These are phyloP conservation scores for Kwoniella dejecticola DNA, from an alignment of 768 basidiomycete genomes.

Conservation along the genomic window DNA sequence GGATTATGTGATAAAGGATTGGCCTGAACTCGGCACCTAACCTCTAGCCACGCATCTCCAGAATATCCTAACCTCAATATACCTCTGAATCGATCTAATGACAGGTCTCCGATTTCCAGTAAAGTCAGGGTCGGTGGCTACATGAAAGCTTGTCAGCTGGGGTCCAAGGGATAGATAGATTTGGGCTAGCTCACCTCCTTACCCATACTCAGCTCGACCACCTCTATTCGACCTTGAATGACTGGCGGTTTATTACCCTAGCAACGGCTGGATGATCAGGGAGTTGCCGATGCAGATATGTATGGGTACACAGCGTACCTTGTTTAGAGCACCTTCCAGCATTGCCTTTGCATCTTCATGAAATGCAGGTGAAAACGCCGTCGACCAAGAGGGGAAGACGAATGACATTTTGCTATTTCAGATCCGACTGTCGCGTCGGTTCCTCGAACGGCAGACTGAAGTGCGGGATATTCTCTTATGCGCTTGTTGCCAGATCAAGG, in stretches of 20 bases:
- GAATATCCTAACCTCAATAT: constrained; percentile 94
- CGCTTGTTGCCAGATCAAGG: not conserved
- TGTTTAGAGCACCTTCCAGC: constrained; percentile 69
- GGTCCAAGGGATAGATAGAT: not conserved
- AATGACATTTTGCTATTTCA: constrained; percentile 56
- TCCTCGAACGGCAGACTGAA: not conserved
- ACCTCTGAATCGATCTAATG: constrained; percentile 91
- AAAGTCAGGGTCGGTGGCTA: constrained; percentile 97
- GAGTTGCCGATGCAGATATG: no score
- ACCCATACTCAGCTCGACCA: constrained; percentile 99
- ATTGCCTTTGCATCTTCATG: constrained; percentile 94
- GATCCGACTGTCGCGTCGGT: no score
- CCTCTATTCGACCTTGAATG: constrained; percentile 95
- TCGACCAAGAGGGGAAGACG: constrained; percentile 76
- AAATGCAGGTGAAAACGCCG: constrained; percentile 93
- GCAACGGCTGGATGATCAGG: constrained; percentile 18
- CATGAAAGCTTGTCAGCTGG: constrained; percentile 3
- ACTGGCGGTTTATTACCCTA: constrained; percentile 94
- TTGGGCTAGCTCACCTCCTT: constrained; percentile 71
- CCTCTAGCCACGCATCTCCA: constrained; percentile 71
- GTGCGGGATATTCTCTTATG: not conserved
- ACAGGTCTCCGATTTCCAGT: constrained; percentile 95
- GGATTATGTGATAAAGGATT: constrained; percentile 67
- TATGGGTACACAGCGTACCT: constrained; percentile 39
- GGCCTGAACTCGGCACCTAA: constrained; percentile 60